Conservation (phyloP, 2,329 filamentous ascomycete genomes). For the Botryotinia calthae region DNA sequence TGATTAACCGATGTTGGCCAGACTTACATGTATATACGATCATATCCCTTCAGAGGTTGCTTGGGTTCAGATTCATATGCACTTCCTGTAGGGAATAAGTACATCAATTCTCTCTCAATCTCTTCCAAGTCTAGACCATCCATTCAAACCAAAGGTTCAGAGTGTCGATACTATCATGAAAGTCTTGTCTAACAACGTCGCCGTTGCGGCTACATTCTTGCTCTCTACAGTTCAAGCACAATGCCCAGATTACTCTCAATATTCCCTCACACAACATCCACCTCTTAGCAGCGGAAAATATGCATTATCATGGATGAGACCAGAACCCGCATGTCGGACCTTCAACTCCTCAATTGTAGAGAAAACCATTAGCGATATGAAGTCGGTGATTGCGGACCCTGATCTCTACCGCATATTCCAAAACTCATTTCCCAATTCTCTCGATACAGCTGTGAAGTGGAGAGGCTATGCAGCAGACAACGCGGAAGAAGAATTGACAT, state of each 20-base stretch:
- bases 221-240: slow-evolving; percentile 22
- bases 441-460: slow-evolving; percentile 72
- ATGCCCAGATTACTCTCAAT: slow-evolving; percentile 65
- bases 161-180: background rate
- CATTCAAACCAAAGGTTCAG: background rate
- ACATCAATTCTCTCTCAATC: background rate
- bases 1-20: slow-evolving; percentile 3
- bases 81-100: background rate
- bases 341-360: slow-evolving; percentile 78
- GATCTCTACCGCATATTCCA: slow-evolving; percentile 70
- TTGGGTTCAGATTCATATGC: background rate
- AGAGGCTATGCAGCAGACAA: slow-evolving; percentile 57
- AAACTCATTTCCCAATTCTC: slow-evolving; percentile 72
- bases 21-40: slow-evolving; percentile 9
- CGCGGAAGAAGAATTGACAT: slow-evolving; percentile 61
- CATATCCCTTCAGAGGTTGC: background rate
- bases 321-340: slow-evolving; percentile 71
- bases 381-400: slow-evolving; percentile 68
- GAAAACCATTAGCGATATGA: slow-evolving; percentile 68
- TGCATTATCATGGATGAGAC: slow-evolving; percentile 76
- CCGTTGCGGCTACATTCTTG: background rate
- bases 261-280: slow-evolving; percentile 57
- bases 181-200: background rate
- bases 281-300: slow-evolving; percentile 77
- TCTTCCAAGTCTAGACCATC: background rate